Percentiles rank a stretch among this genome's conserved stretches.
phyloP scores from a whole-genome alignment of 768 basidiomycete species.

The Podaxis pistillaris region DNA sequence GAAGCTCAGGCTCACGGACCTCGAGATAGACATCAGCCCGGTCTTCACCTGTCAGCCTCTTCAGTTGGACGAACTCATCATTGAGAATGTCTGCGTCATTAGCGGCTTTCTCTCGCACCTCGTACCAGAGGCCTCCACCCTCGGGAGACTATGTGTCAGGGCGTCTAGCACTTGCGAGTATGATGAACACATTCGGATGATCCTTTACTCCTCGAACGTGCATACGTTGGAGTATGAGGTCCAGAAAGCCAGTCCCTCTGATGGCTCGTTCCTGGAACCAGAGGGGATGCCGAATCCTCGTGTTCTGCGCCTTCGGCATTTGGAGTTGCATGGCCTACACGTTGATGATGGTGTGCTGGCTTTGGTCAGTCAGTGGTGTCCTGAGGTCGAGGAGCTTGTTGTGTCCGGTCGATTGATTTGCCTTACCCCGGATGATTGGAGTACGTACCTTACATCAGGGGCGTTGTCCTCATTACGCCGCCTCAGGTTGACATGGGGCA shows the following conservation, averaged over 20 bases:
- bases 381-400: constrained; percentile 37
- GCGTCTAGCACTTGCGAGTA: constrained; percentile 31
- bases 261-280: constrained; percentile 30
- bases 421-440: constrained; percentile 42
- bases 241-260: constrained; percentile 22
- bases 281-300: constrained; percentile 19
- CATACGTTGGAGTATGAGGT: constrained; percentile 44
- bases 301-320: constrained; percentile 31
- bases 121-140: constrained; percentile 29
- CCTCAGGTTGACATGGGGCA: constrained; percentile 38
- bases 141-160: constrained; percentile 37
- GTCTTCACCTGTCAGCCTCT: constrained; percentile 33
- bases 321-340: constrained; percentile 42
- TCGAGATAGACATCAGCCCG: constrained; percentile 42
- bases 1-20: constrained; percentile 39
- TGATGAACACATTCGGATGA: constrained; percentile 38
- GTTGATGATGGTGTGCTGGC: constrained; percentile 35
- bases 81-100: constrained; percentile 43
- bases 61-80: constrained; percentile 35
- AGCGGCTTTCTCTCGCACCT: constrained; percentile 41
- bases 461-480: constrained; percentile 31
- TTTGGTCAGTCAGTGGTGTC: constrained; percentile 32
- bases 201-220: constrained; percentile 41
- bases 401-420: constrained; percentile 38
- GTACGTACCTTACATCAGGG: constrained; percentile 34